These are phyloP conservation scores for Syncephalastrum racemosum DNA, from an alignment of 371 early-diverging fungal genomes.

Conservation along the genomic window DNA sequence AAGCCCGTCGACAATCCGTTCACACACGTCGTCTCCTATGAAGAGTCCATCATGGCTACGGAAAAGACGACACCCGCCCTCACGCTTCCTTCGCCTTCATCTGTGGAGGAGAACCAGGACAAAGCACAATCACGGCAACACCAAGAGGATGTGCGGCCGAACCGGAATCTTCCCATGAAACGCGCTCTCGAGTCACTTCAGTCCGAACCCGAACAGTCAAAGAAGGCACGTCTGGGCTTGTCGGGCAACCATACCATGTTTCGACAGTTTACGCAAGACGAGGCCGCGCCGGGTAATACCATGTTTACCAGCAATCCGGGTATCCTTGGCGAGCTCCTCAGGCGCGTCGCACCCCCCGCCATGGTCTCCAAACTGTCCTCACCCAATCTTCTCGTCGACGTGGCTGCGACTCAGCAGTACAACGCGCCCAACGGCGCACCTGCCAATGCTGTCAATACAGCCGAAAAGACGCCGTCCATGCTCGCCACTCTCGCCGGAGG, in stretches of 20 bases:
- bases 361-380: slow-evolving; percentile 39
- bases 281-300: slow-evolving; percentile 42
- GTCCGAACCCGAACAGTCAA: slow-evolving; percentile 13
- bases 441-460: slow-evolving; percentile 11
- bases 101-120: slow-evolving; percentile 1
- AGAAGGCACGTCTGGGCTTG: slow-evolving; percentile 24
- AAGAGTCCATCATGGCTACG: slow-evolving; percentile 44
- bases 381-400: slow-evolving; percentile 44
- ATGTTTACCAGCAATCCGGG: slow-evolving; percentile 34
- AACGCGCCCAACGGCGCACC: slow-evolving; percentile 10
- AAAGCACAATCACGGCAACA: slow-evolving; percentile 4
- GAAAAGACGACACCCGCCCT: slow-evolving; percentile 16
- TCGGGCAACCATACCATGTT: slow-evolving; percentile 32
- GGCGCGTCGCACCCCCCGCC: slow-evolving; percentile 35
- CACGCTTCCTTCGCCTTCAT: slow-evolving; percentile 1
- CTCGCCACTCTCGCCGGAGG: slow-evolving; percentile 38
- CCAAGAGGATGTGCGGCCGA: slow-evolving; percentile 5
- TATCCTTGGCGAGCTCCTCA: slow-evolving; percentile 35
- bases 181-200: slow-evolving; percentile 22
- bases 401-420: slow-evolving; percentile 20
- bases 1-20: slow-evolving; percentile 54
- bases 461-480: slow-evolving; percentile 21
- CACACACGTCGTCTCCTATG: slow-evolving; percentile 50
- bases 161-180: slow-evolving; percentile 17
- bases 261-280: slow-evolving; percentile 31